Percentiles rank a stretch among this genome's conserved stretches.
Conservation (phyloP, 2,329 filamentous ascomycete species). For the Trichoderma endophyticum region DNA sequence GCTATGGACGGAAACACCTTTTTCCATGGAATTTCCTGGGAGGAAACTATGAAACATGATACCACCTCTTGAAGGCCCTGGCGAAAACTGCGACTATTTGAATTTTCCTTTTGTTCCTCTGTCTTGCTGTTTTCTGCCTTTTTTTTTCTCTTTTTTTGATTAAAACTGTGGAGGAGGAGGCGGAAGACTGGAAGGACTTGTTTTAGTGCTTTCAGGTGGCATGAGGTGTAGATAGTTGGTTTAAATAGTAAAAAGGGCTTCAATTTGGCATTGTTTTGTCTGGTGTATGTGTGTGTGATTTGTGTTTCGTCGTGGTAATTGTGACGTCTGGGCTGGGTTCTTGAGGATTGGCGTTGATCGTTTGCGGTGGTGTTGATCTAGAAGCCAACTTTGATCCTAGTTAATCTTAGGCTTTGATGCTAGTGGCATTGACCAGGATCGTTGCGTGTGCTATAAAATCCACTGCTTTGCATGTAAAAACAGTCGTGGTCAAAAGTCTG, state of each 20-base stretch:
- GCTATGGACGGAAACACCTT: background rate
- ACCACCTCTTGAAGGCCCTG: slow-evolving; percentile 10
- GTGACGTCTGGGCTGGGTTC: background rate
- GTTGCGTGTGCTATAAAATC: background rate
- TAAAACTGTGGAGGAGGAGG: background rate
- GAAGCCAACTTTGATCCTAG: background rate
- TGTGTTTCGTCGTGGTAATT: background rate
- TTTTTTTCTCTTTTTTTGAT: background rate
- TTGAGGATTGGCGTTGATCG: background rate
- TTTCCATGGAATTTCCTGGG: background rate
- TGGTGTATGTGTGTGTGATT: background rate
- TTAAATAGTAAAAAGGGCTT: background rate
- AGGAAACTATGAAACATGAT: slow-evolving; percentile 11
- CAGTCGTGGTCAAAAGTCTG: too few relatives aligned
- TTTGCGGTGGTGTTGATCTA: background rate
- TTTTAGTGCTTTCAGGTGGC: background rate
- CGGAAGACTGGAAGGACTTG: background rate
- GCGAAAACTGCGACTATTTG: slow-evolving; percentile 9
- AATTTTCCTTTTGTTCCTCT: slow-evolving; percentile 8
- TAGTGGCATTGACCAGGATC: background rate
- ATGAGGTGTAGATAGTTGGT: slow-evolving; percentile 4
- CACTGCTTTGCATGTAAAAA: background rate
- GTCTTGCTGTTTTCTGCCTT: background rate
- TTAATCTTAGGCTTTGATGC: background rate
- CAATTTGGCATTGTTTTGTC: background rate